Evolutionary conservation across 371 early-diverging fungal species (phyloP), one percentile per base, ranked within the genome.

Genomic region (Apophysomyces elegans): DNA sequence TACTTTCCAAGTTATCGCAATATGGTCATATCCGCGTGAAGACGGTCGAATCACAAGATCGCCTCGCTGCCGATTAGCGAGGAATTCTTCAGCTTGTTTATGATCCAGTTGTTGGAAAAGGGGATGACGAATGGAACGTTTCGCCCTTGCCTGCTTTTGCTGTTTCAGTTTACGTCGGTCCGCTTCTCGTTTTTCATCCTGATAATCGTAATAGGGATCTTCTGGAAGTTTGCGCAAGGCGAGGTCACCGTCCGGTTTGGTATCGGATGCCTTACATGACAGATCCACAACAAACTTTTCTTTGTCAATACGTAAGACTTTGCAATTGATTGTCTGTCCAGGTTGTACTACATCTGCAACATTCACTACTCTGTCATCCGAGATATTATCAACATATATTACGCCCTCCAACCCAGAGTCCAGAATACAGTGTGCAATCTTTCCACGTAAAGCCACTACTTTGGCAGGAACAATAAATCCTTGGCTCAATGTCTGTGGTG

Each of bases 1-100:
- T 12, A 97, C 88, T 68, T 97, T 96, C 95, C 96, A 97, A 5
- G 96, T 96, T 36, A 98, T 88, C 0, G 93, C 90, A 16, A 99
- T 81, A 71, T 95, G 94, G 69, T 94, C 89, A 32, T 81, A 76
- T 11, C 97, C 96, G 11, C 89, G 86, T 5, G 93, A 92, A 13
- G 97, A 96, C 1, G 98, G 97, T 18, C 98, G 90, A 61, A 99
- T 91, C 12, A 99, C 92, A n/a, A 90, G 76, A 37, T 91, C 91
- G 37, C 99, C 99, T 21, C 86, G 81, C 14, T 81, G 84, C 21
- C 90, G 82, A 14, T 74, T 71, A 7, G 84, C 74, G 56, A 98
- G 77, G 60, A 88, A 91, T 46, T 86, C 81, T 68, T 91, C 89
- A 4, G 97, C 97, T 66, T 93, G 87, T 37, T 83, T 70, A 67